Evolutionary conservation across 306 rosid genomes (phyloP).

Genomic region (Trifolium dubium): DNA sequence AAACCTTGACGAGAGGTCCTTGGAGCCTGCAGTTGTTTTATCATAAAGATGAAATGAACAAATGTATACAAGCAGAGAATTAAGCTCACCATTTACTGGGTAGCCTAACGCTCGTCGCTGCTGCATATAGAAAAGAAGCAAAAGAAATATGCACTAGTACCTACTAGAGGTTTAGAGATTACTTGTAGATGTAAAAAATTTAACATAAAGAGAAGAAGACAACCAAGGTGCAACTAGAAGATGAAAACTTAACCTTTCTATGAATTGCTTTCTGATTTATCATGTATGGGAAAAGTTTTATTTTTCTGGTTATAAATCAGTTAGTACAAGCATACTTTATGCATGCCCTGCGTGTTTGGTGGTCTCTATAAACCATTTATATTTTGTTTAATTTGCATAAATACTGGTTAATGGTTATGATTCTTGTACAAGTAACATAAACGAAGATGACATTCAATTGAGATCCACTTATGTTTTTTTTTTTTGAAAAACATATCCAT

Average conservation of each 20-base stretch:
- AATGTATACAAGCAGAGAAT: constrained; percentile 26
- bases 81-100: constrained; percentile 27
- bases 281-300: neutral
- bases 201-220: neutral
- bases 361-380: neutral
- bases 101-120: constrained; percentile 33
- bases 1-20: constrained; percentile 90
- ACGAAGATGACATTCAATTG: constrained; percentile 28
- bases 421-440: constrained; percentile 8
- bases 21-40: constrained; percentile 78
- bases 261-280: constrained; percentile 4
- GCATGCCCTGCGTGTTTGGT: neutral
- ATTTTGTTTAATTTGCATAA: neutral
- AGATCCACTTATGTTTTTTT: neutral
- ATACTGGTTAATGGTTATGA: neutral
- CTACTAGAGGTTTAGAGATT: constrained; percentile 22
- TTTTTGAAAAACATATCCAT: too few relatives aligned
- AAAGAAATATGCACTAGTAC: constrained; percentile 34
- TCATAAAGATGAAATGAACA: constrained; percentile 34
- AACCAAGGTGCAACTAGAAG: constrained; percentile 24
- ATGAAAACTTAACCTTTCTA: constrained; percentile 1
- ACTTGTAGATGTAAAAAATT: constrained; percentile 19
- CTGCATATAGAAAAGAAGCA: constrained; percentile 30
- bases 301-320: constrained; percentile 21
- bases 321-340: constrained; percentile 16